These are phyloP conservation scores for Niebla homalea DNA, from an alignment of 495 filamentous ascomycete species.

Conservation along the genomic window DNA sequence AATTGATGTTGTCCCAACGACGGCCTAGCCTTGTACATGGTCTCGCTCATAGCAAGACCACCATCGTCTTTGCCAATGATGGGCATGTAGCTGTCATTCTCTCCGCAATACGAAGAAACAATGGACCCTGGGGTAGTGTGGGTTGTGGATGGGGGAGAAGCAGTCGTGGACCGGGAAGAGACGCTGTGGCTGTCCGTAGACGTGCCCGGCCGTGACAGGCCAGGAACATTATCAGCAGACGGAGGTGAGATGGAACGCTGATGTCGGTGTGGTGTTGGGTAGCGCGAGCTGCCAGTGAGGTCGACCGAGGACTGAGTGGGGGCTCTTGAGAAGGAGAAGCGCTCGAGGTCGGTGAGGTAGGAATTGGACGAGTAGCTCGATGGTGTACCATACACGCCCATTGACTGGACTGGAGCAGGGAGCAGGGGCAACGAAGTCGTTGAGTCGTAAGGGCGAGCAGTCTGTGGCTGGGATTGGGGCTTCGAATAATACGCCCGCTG, in stretches of 20 bases:
- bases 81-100: slow-evolving; percentile 11
- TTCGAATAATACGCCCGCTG: slow-evolving; percentile 29
- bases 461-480: slow-evolving; percentile 7
- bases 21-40: slow-evolving; percentile 12
- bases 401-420: slow-evolving; percentile 6
- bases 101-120: slow-evolving; percentile 10
- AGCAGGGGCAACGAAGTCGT: slow-evolving; percentile 8
- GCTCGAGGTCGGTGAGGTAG: slow-evolving; percentile 21
- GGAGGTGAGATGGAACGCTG: slow-evolving; percentile 39
- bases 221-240: slow-evolving; percentile 34
- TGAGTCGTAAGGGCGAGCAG: slow-evolving; percentile 5
- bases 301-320: slow-evolving; percentile 26
- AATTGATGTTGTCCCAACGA: slow-evolving; percentile 11
- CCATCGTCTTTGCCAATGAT: slow-evolving; percentile 9
- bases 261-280: slow-evolving; percentile 21
- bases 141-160: slow-evolving; percentile 32
- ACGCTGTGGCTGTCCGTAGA: slow-evolving; percentile 32
- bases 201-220: slow-evolving; percentile 28
- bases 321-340: slow-evolving; percentile 21
- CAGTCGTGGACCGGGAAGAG: slow-evolving; percentile 36
- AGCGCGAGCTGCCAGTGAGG: slow-evolving; percentile 20
- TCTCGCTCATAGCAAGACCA: slow-evolving; percentile 3
- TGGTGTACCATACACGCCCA: slow-evolving; percentile 15
- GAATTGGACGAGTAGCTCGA: slow-evolving; percentile 21
- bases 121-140: slow-evolving; percentile 22